Evolutionary conservation across 2,329 filamentous ascomycete genomes (phyloP).

Genomic region (Ceratocystis cubensis): DNA sequence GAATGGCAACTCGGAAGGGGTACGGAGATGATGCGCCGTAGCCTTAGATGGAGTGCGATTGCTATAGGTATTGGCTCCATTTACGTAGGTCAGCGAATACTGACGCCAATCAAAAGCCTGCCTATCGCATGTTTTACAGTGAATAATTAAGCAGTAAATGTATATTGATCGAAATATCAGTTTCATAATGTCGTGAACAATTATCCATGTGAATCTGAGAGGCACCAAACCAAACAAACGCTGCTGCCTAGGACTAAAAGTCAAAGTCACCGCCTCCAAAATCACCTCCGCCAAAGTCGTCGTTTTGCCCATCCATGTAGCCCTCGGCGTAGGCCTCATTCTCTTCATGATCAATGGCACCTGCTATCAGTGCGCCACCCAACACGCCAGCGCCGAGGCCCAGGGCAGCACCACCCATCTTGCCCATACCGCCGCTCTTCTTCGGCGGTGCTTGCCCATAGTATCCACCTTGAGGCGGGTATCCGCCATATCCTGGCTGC

Average conservation of each 20-base stretch:
- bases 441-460: conserved; percentile 33
- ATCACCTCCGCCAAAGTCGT: conserved; percentile 26
- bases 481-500: conserved; percentile 28
- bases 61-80: background rate
- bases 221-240: background rate
- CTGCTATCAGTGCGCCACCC: conserved; percentile 59
- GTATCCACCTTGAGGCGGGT: conserved; percentile 30
- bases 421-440: conserved; percentile 33
- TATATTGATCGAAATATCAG: background rate
- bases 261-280: conserved; percentile 27
- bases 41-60: background rate
- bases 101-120: background rate
- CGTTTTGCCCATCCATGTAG: conserved; percentile 28
- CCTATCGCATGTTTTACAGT: background rate
- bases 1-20: conserved; percentile 30
- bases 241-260: conserved; percentile 27
- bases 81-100: background rate
- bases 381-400: conserved; percentile 71
- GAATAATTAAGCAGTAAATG: background rate
- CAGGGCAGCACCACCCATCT: conserved; percentile 62
- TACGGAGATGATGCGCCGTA: conserved; percentile 26
- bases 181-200: background rate
- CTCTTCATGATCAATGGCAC: conserved; percentile 52
- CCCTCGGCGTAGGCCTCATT: conserved; percentile 43
- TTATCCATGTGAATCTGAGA: background rate